Evolutionary conservation across 2,329 filamentous ascomycete species (phyloP), one percentile per base, ranked within the genome.

Genomic region (Myotisia sp.): DNA sequence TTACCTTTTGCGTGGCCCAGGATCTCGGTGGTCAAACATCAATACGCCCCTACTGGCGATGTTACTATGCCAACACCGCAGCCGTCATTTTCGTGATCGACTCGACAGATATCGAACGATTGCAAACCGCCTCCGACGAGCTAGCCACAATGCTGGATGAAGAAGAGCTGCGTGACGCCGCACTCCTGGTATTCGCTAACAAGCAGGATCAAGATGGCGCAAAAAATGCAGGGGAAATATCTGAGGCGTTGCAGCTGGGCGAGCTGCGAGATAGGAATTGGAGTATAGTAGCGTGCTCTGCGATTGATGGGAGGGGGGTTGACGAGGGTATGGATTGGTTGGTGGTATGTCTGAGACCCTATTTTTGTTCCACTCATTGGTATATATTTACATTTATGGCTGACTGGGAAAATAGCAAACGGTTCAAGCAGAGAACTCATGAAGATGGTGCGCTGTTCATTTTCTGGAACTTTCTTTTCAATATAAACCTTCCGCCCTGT

Each of bases 251-350:
- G 58, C 79, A 79, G 49, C 62, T 98, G 46, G 86, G 84, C 35
- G 85, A 94, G 59, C 64, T 98, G 54, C 79, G 87, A 49, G 90
- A 98, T 59, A 73, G 90, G 51, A 98, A 95, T 68, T 98, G 90
- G 90, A 95, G 85, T 59, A 98, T 98, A 54, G 85, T 98, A 56
- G 87, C 86, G 14, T 98, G 90, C 60, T 92, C 83, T 45, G 90
- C 90, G 9, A 87, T 98, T 37, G 90, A 94, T 54, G 90, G 90
- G 27, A 80, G 81, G 51, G 90, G 90, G 56, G 82, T 98, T 28
- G 83, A 79, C 43, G 90, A 98, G 62, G 90, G 90, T 40, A 98
- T 98, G 90, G 90, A 98, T 60, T 98, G 90, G 90, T 67, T 98
- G 54, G 85, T 92, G 68, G 82, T 87, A 61, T 61, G 68, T 68